Evolutionary conservation across 176 grass and related monocot genomes (phyloP).

Genomic region (Avena sativa): DNA sequence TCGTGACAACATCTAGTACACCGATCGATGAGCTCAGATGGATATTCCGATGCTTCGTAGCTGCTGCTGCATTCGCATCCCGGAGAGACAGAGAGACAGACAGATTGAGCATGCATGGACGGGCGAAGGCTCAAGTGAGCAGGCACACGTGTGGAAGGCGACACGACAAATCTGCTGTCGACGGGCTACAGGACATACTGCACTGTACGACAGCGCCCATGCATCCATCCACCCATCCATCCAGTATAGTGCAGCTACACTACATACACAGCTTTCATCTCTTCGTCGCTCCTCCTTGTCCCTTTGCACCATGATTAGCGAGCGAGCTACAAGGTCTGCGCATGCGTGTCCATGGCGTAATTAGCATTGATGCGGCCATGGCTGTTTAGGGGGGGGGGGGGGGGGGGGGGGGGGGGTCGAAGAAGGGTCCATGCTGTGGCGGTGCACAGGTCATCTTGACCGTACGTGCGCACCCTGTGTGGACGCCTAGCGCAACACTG

Average conservation of each 20-base stretch:
- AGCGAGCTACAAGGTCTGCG: not conserved
- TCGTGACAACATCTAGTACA: too few species aligned
- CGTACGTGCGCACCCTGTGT: not conserved
- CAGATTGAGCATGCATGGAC: too few species aligned
- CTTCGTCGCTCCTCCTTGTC: not conserved
- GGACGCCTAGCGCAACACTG: conserved; percentile 13
- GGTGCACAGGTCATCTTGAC: conserved; percentile 1
- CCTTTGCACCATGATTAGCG: not conserved
- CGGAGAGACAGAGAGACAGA: too few species aligned
- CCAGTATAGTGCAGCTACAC: not conserved
- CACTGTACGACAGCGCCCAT: conserved; percentile 16
- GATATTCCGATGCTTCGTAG: too few species aligned
- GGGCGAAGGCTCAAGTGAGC: too few species aligned
- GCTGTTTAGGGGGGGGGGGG: too few species aligned
- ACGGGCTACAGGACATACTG: conserved; percentile 15
- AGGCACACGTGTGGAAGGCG: conserved; percentile 33
- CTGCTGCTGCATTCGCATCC: too few species aligned
- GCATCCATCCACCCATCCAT: conserved; percentile 6
- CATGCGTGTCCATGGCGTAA: not conserved
- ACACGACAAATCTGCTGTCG: conserved; percentile 27
- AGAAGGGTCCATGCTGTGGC: not conserved
- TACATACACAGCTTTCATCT: not conserved
- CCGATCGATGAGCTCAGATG: too few species aligned
- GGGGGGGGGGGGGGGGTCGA: too few species aligned
- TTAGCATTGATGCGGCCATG: not conserved